These are phyloP conservation scores for Triticum urartu DNA, from an alignment of 176 grass and related monocot genomes.

Conservation along the genomic window DNA sequence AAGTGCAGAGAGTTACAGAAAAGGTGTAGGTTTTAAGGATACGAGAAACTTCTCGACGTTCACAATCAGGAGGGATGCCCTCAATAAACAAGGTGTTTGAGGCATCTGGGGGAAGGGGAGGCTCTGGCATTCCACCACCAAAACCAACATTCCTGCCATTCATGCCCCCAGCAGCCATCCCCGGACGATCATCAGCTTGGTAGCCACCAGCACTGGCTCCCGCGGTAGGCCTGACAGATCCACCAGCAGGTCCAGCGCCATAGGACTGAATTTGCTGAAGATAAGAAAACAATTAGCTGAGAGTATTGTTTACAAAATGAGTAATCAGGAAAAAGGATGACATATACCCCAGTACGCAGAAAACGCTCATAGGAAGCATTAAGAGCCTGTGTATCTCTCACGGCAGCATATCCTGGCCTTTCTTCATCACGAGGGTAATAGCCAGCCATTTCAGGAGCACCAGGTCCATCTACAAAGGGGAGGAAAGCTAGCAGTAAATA, in stretches of 20 bases:
- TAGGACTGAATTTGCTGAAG: conserved; percentile 59
- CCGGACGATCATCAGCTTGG: conserved; percentile 63
- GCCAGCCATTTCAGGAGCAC: conserved; percentile 56
- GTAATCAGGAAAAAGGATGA: neutral
- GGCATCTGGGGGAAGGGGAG: conserved; percentile 71
- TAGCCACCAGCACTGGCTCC: conserved; percentile 50
- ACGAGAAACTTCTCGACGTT: conserved; percentile 84
- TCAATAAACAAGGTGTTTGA: conserved; percentile 84
- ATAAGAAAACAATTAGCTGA: conserved; percentile 12
- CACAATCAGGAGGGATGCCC: conserved; percentile 66
- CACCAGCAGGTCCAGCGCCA: conserved; percentile 33
- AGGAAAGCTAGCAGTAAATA: conserved; percentile 31
- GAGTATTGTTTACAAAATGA: conserved; percentile 3
- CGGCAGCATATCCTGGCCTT: conserved; percentile 48
- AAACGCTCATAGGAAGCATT: conserved; percentile 71
- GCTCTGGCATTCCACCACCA: conserved; percentile 59
- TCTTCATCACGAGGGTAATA: conserved; percentile 81
- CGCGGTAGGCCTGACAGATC: conserved; percentile 50
- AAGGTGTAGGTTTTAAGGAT: conserved; percentile 49
- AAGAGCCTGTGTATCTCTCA: conserved; percentile 59
- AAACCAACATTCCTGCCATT: conserved; percentile 59
- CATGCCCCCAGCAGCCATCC: conserved; percentile 46
- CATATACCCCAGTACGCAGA: conserved; percentile 73
- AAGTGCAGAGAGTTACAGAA: neutral
- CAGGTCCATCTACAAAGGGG: conserved; percentile 45